Evolutionary conservation across 345 rosid species (phyloP).

Genomic region (Aquilaria malaccensis): DNA sequence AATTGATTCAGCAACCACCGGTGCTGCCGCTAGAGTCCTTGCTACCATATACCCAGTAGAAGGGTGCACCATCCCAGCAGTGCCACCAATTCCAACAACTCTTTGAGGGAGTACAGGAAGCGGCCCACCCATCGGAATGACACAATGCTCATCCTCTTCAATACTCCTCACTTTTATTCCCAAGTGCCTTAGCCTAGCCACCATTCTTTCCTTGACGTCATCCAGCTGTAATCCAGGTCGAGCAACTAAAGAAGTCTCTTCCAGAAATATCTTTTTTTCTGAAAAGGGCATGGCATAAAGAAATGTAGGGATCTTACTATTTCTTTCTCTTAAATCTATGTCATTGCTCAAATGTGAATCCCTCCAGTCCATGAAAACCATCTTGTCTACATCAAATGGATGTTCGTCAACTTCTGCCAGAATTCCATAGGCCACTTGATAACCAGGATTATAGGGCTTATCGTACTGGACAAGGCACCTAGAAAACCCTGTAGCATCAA

Average conservation of each 20-base stretch:
- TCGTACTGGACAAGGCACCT: slow-evolving; percentile 91
- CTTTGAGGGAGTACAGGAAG: slow-evolving; percentile 93
- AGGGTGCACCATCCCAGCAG: slow-evolving; percentile 94
- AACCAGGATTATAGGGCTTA: slow-evolving; percentile 93
- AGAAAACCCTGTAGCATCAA: slow-evolving; percentile 97
- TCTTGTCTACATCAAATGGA: slow-evolving; percentile 86
- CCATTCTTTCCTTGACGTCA: slow-evolving; percentile 94
- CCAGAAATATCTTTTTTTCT: slow-evolving; percentile 65
- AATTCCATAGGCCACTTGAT: slow-evolving; percentile 94
- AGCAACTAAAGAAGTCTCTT: slow-evolving; percentile 91
- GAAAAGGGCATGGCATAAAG: slow-evolving; percentile 97
- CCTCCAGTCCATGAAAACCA: slow-evolving; percentile 99
- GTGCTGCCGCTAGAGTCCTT: slow-evolving; percentile 95
- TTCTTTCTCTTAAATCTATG: slow-evolving; percentile 44
- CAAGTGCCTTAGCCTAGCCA: slow-evolving; percentile 78
- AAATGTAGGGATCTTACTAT: slow-evolving; percentile 76
- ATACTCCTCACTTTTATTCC: slow-evolving; percentile 76
- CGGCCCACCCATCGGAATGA: slow-evolving; percentile 98
- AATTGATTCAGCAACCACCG: slow-evolving; percentile 74
- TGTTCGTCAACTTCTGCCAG: slow-evolving; percentile 94
- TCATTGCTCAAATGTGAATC: slow-evolving; percentile 59
- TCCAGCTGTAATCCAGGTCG: slow-evolving; percentile 78
- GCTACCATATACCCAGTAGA: slow-evolving; percentile 98
- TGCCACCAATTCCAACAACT: slow-evolving; percentile 92
- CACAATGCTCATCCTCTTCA: slow-evolving; percentile 87